A percentile compares a stretch with the other conserved stretches of the same genome.
Conservation (phyloP, 805 yeast genomes). For the Wickerhamiella musiphila region DNA sequence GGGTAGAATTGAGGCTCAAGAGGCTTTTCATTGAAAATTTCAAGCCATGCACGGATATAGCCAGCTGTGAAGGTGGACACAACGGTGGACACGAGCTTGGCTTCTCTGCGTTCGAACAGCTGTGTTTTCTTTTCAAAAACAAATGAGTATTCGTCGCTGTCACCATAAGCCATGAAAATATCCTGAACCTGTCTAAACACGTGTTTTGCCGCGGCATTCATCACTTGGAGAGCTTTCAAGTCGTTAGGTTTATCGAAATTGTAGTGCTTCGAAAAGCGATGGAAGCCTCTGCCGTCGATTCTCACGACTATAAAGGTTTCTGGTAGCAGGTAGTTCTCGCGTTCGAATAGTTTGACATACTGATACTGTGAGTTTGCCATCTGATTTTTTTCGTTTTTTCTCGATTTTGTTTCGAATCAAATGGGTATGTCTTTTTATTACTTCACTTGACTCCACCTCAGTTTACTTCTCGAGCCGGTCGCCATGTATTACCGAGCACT, state of each 20-base stretch:
- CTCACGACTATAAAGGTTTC: constrained; percentile 70
- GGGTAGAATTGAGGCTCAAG: constrained; percentile 46
- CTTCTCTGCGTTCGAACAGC: constrained; percentile 67
- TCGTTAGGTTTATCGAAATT: constrained; percentile 82
- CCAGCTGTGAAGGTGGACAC: constrained; percentile 67
- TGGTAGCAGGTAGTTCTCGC: constrained; percentile 54
- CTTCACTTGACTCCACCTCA: too few relatives aligned
- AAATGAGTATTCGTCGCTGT: constrained; percentile 87
- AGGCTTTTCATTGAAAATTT: constrained; percentile 34
- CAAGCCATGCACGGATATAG: constrained; percentile 53
- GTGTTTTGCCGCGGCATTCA: constrained; percentile 64
- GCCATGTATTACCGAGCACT: too few relatives aligned
- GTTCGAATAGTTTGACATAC: constrained; percentile 70
- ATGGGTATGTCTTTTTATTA: too few relatives aligned
- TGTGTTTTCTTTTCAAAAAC: constrained; percentile 45
- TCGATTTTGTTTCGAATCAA: too few relatives aligned
- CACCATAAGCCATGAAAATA: constrained; percentile 73
- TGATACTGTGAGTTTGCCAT: constrained; percentile 76
- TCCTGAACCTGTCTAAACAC: constrained; percentile 55
- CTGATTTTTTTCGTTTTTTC: neutral
- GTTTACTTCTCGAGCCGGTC: too few relatives aligned
- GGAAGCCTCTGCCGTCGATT: constrained; percentile 90
- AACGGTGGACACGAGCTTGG: constrained; percentile 65
- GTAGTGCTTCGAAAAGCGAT: constrained; percentile 53
- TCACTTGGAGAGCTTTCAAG: constrained; percentile 48